phyloP scores from a whole-genome alignment of 2,329 filamentous ascomycete species.

The Pestalotiopsis sp. region DNA sequence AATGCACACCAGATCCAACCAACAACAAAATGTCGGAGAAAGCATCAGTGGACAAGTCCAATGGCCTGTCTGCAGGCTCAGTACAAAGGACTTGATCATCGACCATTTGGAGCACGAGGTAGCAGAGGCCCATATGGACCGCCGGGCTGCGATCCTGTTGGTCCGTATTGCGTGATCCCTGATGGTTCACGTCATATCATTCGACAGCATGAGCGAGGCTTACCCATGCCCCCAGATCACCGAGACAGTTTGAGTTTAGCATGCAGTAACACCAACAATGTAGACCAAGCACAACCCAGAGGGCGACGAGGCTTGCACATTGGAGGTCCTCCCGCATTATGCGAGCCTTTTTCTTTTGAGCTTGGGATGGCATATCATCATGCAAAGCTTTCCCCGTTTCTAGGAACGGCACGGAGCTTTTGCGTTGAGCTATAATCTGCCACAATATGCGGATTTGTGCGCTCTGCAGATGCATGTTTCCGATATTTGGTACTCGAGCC shows the following conservation, averaged over 20 bases:
- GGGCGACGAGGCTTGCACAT: background rate
- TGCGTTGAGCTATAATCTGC: background rate
- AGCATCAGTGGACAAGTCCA: conserved; percentile 27
- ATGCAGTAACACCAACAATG: background rate
- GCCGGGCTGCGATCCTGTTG: conserved; percentile 47
- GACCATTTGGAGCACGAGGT: conserved; percentile 42
- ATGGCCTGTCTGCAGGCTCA: conserved; percentile 37
- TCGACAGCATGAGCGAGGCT: conserved; percentile 9
- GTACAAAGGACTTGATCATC: conserved; percentile 26
- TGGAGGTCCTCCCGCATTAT: background rate
- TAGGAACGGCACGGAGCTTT: conserved; percentile 3
- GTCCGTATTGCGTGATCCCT: conserved; percentile 36
- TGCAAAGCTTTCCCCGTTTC: background rate
- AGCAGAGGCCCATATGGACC: conserved; percentile 35
- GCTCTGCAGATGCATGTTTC: conserved; percentile 1
- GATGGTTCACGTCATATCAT: conserved; percentile 18
- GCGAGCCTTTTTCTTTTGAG: conserved; percentile 3
- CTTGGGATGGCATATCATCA: background rate
- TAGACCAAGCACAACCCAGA: background rate
- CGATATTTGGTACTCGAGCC: conserved; percentile 1
- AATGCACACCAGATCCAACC: conserved; percentile 22
- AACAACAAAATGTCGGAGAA: conserved; percentile 27
- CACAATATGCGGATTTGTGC: background rate
- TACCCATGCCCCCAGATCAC: conserved; percentile 1
- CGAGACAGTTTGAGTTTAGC: conserved; percentile 7